Base-by-base conservation (phyloP, 2,329 filamentous ascomycete species). In the Dactylonectria estremocensis region DNA sequence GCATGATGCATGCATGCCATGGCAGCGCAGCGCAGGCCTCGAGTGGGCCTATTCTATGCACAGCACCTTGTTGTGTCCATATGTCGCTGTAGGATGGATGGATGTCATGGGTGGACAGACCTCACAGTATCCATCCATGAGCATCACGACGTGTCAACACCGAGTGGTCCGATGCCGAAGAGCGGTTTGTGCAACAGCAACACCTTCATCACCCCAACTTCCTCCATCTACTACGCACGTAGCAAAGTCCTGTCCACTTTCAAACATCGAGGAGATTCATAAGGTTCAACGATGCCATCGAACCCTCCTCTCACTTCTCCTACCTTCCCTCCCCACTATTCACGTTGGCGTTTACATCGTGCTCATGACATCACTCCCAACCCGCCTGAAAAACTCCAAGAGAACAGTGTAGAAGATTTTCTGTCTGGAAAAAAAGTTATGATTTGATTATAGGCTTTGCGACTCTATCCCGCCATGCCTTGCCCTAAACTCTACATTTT, bases 361-460 rank as follows among this genome's bases (percentile, higher is more conserved):
- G n/a, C n/a, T n/a, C n/a, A n/a, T n/a, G n/a, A n/a, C n/a, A n/a
- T n/a, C n/a, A n/a, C n/a, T n/a, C n/a, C 24, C 24, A 7, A 28
- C 24, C 4, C 4, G 24, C 24, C 24, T 7, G 24, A 28, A n/a
- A 20, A 35, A 53, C 50, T 35, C n/a, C 28, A 53, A 53, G 14
- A 20, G n/a, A 35, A 33, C 5, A 52, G 20, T 53, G 31, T 37
- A 35, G 31, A 37, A 20, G 31, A 18, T 20, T 53, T 28, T 46
- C 18, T 52, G 53, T 31, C 18, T 45, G 54, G 61, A 18, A 24
- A 48, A 62, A 55, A 7, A n/a, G n/a, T n/a, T 55, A 55, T 37
- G 52, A 40, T 35, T 61, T 49, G 46, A 66, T 62, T 66, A 66
- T 54, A 46, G 49, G 35, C 37, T 49, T 45, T 45, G 53, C 58